Base-by-base conservation (phyloP, 2,329 filamentous ascomycete genomes). In the Colletotrichum falcatum region DNA sequence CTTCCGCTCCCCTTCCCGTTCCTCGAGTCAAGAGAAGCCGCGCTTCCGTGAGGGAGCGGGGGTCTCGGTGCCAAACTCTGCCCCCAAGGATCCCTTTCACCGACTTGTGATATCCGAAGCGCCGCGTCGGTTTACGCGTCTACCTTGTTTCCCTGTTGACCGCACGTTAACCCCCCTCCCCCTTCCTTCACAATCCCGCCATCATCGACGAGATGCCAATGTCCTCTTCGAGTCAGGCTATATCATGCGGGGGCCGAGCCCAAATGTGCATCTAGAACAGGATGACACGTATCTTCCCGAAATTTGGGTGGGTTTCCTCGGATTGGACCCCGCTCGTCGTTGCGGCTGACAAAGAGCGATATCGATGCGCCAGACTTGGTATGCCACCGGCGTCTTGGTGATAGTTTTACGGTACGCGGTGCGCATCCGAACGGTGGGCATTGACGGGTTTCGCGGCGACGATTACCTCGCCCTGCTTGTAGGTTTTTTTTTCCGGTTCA, bases 381-480 rank as follows among this genome's bases (percentile, higher is more conserved):
- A 74, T 44, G 58, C 35, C 3, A 58, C 73, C 0, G 74, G 74
- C 18, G 67, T 73, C 11, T 49, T 75, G 14, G 53, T 73, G 18
- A 75, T 74, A 30, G 20, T 74, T 1, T 9, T 74, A 1, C 71
- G 74, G 23, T 73, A 61, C 14, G 73, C 58, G 16, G 73, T 73
- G 1, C 73, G 74, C 26, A 37, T 73, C 7, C 71, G 74, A n/a
- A 74, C 68, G 0, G 73, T 75, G 3, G 73, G 74, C 1, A 18
- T 75, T n/a, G 14, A 23, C 1, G 74, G 72, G 0, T 74, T 74
- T 35, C 68, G 72, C 11, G 73, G 73, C 44, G 74, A 75, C 37
- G 74, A 75, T 37, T 75, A 73, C 42, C 62, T 75, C 2, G 67
- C 72, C 7, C 28, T 73, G 9, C 39, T 72, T 26, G 74, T 75